Evolutionary conservation across 2,329 filamentous ascomycete species (phyloP), one percentile per base, ranked within the genome.

Genomic region (Venturia oleaginea): DNA sequence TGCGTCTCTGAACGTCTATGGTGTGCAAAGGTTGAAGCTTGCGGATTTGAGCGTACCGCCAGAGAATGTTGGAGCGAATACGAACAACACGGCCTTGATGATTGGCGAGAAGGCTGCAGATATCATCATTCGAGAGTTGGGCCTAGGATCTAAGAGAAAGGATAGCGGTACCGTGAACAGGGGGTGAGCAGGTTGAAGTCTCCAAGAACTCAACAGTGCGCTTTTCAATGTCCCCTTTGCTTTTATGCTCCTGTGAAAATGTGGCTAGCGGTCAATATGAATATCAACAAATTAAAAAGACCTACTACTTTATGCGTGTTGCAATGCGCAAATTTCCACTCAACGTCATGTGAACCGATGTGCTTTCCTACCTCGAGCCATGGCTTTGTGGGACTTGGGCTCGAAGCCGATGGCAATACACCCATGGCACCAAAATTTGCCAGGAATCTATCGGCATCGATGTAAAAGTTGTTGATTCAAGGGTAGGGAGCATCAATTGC

Each of bases 51-150:
- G 70, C 66, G 73, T 77, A 4, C 71, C 73, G 6, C 76, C 77
- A 0, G 70, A 74, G 65, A 78, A 78, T 65, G 77, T 81, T 4
- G 78, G 75, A 3, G 77, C 75, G 0, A 80, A 81, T 66, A 80
- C 78, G 1, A 77, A 78, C 63, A 78, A 79, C 46, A 79, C 77
- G 0, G 78, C 79, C 1, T 70, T 80, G 63, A 73, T 73, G 15
- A 70, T 78, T 34, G 76, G 76, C 1, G 76, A 78, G 69, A 75
- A 75, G 68, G 76, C 76, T 1, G 76, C 76, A 43, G 72, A 73
- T 63, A 73, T 78, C 61, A 74, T 79, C 67, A 73, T 72, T 37
- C 69, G 70, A 64, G 76, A 78, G 62, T 65, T 80, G 61, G 76
- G 76, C 0, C 66, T 61, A 48, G 46, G 46, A 7, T 24, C n/a